Conservation (phyloP, 1,139 yeast species). For the Kodamaea alishanica region DNA sequence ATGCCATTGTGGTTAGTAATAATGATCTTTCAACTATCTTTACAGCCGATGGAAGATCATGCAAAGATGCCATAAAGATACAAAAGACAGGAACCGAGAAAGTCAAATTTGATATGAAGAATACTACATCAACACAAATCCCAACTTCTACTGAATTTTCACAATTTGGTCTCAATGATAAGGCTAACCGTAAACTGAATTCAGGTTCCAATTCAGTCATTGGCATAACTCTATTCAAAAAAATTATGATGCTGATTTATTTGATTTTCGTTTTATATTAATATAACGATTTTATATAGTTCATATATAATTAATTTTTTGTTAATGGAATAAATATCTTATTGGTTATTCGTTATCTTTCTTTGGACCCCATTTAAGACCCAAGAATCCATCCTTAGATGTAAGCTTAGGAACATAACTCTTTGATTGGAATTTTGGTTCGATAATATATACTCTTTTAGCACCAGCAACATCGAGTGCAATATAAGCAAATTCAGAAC, state of each 20-base stretch:
- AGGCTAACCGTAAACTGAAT: too few species aligned
- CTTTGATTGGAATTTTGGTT: slow-evolving; percentile 50
- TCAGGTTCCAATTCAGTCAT: too few species aligned
- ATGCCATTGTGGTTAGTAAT: slow-evolving; percentile 33
- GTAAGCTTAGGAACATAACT: slow-evolving; percentile 31
- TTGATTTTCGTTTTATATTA: too few species aligned
- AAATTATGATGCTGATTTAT: too few species aligned
- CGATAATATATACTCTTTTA: slow-evolving; percentile 65
- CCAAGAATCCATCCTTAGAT: slow-evolving; percentile 59
- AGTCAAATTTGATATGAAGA: too few species aligned
- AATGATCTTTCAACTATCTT: slow-evolving; percentile 19
- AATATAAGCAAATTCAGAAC: slow-evolving; percentile 70
- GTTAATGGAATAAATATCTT: neutral
- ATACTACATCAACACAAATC: too few species aligned
- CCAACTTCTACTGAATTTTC: too few species aligned
- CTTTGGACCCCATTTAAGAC: slow-evolving; percentile 83
- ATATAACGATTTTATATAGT: too few species aligned
- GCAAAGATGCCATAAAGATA: slow-evolving; percentile 13
- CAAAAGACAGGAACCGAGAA: too few species aligned
- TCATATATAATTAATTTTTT: neutral
- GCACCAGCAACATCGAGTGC: slow-evolving; percentile 74
- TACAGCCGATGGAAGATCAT: slow-evolving; percentile 29
- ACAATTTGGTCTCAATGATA: too few species aligned
- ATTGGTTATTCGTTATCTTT: slow-evolving; percentile 33
- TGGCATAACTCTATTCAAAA: too few species aligned